phyloP scores from a whole-genome alignment of 805 yeast species.

The Saccharomycopsis selenospora region DNA sequence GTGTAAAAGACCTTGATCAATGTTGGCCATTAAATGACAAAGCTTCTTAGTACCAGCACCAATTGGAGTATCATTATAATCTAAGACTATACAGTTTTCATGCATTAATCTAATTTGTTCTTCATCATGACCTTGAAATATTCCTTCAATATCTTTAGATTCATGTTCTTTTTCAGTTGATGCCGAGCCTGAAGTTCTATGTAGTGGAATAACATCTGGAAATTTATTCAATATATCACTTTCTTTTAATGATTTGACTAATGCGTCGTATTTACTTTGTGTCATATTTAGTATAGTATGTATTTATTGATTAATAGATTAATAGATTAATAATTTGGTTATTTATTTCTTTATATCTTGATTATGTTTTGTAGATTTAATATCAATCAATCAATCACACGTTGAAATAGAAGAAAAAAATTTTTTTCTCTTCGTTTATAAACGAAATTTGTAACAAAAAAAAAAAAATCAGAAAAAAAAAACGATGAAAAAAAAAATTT shows the following conservation, averaged over 20 bases:
- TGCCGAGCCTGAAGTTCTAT: slow-evolving; percentile 51
- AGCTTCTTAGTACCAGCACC: slow-evolving; percentile 93
- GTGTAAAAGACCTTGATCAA: slow-evolving; percentile 79
- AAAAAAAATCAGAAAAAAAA: too few relatives aligned
- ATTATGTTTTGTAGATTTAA: too few relatives aligned
- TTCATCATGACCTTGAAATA: slow-evolving; percentile 84
- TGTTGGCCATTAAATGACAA: slow-evolving; percentile 83
- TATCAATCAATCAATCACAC: too few relatives aligned
- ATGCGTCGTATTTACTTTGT: slow-evolving; percentile 35
- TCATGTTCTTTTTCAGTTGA: slow-evolving; percentile 28
- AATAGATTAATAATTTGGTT: too few relatives aligned
- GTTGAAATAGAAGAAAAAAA: too few relatives aligned
- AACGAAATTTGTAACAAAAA: too few relatives aligned
- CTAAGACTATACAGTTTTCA: slow-evolving; percentile 90
- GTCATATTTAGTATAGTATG: too few relatives aligned
- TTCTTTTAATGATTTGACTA: slow-evolving; percentile 46
- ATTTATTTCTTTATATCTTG: too few relatives aligned
- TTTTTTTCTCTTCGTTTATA: too few relatives aligned
- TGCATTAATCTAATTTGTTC: slow-evolving; percentile 95
- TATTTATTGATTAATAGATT: too few relatives aligned
- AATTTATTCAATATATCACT: slow-evolving; percentile 49
- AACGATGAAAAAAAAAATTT: too few relatives aligned
- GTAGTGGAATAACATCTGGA: slow-evolving; percentile 62
- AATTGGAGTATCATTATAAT: slow-evolving; percentile 76
- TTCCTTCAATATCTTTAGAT: slow-evolving; percentile 28